Evolutionary conservation across 2,329 filamentous ascomycete genomes (phyloP), one percentile per base, ranked within the genome.

Genomic region (Mycosphaerella sp.): DNA sequence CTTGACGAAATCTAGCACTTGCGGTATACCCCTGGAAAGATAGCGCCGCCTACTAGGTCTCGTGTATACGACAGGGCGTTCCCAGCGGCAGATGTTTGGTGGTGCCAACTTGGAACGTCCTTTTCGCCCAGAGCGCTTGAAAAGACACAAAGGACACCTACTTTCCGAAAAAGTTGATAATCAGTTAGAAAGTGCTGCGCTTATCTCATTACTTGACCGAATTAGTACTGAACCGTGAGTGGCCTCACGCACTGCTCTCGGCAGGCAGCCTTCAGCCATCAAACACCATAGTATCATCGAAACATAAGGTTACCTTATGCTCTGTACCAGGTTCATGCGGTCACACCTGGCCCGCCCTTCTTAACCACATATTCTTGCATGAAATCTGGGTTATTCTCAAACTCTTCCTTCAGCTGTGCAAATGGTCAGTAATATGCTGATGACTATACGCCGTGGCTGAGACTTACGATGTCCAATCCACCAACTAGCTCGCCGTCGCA

Each of bases 401-500:
- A 79, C 69, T 97, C 93, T 69, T 98, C 93, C 71, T 94, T 95
- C 65, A 96, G 83, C 90, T 95, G 13, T 34, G 13, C 10, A 61
- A 53, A 49, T 32, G 7, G 36, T 46, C 12, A 46, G 44, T 30
- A 17, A 13, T 41, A 21, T 50, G 9, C 17, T 13, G 1, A 1
- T 27, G 13, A 14, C 17, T 14, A 18, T 18, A 7, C 8, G 42
- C 21, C 4, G 17, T 16, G 27, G 6, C 13, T 9, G 35, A 16
- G 34, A 77, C 89, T 78, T 75, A 96, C 91, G 72, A 98, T 98
- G 70, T 98, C 93, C 62, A 98, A 73, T 1, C 93, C 93, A 52
- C 93, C 91, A 17, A 97, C 85, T 44, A 98, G 75, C 69, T 96
- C 89, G 12, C 93, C 91, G 54, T 85, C 81, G 10, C 95, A 82